Evolutionary conservation across 2,329 filamentous ascomycete genomes (phyloP).

Genomic region (Fonsecaea monophora): DNA sequence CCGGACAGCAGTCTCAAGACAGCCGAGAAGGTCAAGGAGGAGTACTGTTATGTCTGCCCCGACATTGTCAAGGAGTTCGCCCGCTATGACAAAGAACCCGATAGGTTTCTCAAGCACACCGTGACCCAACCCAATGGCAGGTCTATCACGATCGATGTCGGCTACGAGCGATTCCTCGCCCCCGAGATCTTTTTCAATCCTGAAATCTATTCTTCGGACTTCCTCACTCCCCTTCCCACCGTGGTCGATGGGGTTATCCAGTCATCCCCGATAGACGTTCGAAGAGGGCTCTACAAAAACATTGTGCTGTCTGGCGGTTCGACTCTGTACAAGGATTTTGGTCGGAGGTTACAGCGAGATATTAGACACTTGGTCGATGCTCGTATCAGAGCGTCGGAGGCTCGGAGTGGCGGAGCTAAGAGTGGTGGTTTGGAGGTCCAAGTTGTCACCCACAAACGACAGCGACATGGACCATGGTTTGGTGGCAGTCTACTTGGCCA

Average conservation of each 20-base stretch:
- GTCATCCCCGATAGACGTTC: constrained; percentile 95
- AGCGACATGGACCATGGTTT: constrained; percentile 98
- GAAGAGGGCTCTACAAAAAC: constrained; percentile 98
- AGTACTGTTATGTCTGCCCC: constrained; percentile 97
- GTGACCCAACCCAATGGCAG: constrained; percentile 86
- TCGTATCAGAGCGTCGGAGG: constrained; percentile 89
- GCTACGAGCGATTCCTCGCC: constrained; percentile 96
- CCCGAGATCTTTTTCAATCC: constrained; percentile 99
- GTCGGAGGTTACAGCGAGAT: constrained; percentile 91
- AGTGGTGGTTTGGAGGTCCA: constrained; percentile 95
- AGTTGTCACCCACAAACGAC: constrained; percentile 96
- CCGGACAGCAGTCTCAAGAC: constrained; percentile 97
- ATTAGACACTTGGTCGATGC: constrained; percentile 96
- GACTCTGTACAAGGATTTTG: constrained; percentile 98
- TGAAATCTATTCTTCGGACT: constrained; percentile 98
- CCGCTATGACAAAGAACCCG: constrained; percentile 90
- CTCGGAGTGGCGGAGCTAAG: constrained; percentile 86
- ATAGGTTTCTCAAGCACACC: constrained; percentile 87
- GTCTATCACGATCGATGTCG: constrained; percentile 85
- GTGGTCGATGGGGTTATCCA: constrained; percentile 98
- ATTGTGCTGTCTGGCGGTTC: constrained; percentile 97
- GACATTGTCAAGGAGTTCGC: constrained; percentile 99
- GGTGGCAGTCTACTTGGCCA: constrained; percentile 94
- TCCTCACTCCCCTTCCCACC: constrained; percentile 89
- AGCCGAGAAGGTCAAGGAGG: constrained; percentile 97